A percentile compares a stretch with the other conserved stretches of the same genome.
Conservation (phyloP, 2,329 filamentous ascomycete species). For the Calonectria ilicicola region DNA sequence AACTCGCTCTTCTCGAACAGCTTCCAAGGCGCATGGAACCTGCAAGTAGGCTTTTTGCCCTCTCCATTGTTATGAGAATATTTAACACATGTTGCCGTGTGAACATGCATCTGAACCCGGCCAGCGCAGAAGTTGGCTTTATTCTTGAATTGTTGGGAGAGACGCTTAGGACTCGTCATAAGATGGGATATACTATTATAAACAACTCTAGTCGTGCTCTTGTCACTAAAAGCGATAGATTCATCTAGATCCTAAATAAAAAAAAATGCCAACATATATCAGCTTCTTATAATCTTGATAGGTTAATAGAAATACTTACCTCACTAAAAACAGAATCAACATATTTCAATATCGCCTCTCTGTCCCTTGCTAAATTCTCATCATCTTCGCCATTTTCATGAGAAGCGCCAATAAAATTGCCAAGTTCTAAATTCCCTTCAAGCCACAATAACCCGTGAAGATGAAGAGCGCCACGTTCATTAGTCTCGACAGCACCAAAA, state of each 20-base stretch:
- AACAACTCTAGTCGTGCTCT: background rate
- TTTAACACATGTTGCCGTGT: conserved; percentile 11
- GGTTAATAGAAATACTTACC: background rate
- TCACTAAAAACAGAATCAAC: conserved; percentile 10
- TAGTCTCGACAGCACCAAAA: background rate
- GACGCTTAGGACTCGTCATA: background rate
- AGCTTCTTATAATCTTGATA: too few relatives aligned
- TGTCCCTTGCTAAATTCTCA: background rate
- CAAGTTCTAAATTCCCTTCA: conserved; percentile 6
- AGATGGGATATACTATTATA: conserved; percentile 5
- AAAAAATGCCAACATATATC: background rate
- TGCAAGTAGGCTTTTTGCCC: background rate
- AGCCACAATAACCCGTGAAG: conserved; percentile 7
- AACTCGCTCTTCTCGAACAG: conserved; percentile 4
- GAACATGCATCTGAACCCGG: background rate
- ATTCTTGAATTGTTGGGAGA: conserved; percentile 12
- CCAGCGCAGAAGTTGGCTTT: conserved; percentile 18
- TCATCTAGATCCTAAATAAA: background rate
- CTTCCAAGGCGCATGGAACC: conserved; percentile 12
- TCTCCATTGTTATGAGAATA: conserved; percentile 1
- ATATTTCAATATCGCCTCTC: background rate
- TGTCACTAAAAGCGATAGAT: background rate
- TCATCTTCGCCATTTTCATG: background rate
- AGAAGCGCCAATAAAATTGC: background rate
- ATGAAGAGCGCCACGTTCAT: background rate